These are phyloP conservation scores for Scheffersomyces amazonensis DNA, from an alignment of 805 yeast species.

Conservation along the genomic window DNA sequence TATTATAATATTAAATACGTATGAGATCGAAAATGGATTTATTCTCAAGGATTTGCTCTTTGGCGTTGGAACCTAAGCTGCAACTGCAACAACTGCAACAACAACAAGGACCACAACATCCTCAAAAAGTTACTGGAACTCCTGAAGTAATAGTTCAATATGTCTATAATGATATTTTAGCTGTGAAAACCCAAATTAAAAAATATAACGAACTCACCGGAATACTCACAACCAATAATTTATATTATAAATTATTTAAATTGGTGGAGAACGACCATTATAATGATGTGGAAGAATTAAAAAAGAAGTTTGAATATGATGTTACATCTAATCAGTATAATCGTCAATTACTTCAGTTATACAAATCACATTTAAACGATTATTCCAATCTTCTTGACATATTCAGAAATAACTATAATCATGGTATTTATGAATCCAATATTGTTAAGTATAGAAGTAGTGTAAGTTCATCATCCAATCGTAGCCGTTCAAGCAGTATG, in stretches of 20 bases:
- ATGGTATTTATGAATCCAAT: constrained; percentile 16
- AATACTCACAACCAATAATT: constrained; percentile 12
- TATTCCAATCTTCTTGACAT: constrained; percentile 16
- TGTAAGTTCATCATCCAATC: not conserved
- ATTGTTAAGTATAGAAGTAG: constrained; percentile 7
- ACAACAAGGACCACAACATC: not conserved
- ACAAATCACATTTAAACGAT: constrained; percentile 17
- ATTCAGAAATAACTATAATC: constrained; percentile 21
- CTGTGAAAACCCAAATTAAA: constrained; percentile 18
- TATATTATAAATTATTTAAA: constrained; percentile 20
- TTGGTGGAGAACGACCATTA: constrained; percentile 19
- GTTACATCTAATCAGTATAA: constrained; percentile 11
- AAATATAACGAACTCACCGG: constrained; percentile 19
- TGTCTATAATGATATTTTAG: constrained; percentile 20
- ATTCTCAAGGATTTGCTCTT: not conserved
- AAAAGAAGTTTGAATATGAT: constrained; percentile 10
- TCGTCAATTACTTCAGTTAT: constrained; percentile 12
- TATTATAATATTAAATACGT: no score
- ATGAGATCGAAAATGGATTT: no score
- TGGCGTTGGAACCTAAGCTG: not conserved
- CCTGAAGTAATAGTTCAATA: constrained; percentile 16
- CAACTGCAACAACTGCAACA: no score
- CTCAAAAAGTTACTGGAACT: constrained; percentile 9
- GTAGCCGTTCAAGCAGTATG: not conserved
- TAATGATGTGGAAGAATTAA: constrained; percentile 11